Percentiles rank a stretch among this genome's conserved stretches.
These are phyloP conservation scores for Tausonia pullulans DNA, from an alignment of 1,284 basidiomycete species.

Conservation along the genomic window DNA sequence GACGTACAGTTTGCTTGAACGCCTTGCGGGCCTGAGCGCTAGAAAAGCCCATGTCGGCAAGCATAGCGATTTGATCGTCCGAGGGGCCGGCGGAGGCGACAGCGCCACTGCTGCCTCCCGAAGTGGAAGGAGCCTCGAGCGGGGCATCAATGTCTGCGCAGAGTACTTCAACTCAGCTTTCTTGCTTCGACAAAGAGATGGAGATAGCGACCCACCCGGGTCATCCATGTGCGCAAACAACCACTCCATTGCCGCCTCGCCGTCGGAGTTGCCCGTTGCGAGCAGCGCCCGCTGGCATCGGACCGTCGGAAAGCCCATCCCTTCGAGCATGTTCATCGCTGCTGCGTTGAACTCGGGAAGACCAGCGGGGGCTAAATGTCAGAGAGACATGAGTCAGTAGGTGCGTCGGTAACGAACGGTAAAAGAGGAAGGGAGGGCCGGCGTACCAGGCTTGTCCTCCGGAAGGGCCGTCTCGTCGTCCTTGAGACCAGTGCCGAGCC, in stretches of 20 bases:
- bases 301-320: constrained; percentile 75
- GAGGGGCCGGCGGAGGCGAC: constrained; percentile 44
- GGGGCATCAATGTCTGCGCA: constrained; percentile 71
- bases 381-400: not conserved
- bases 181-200: not conserved
- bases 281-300: constrained; percentile 80
- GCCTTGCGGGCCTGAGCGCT: constrained; percentile 75
- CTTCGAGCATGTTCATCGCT: constrained; percentile 62
- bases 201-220: constrained; percentile 45
- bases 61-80: constrained; percentile 54
- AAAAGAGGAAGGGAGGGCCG: not conserved
- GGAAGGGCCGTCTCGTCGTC: constrained; percentile 62
- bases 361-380: constrained; percentile 25
- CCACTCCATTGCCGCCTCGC: constrained; percentile 90
- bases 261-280: constrained; percentile 68
- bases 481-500: constrained; percentile 63
- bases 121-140: constrained; percentile 37
- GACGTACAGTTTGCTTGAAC: constrained; percentile 65
- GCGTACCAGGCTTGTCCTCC: constrained; percentile 35
- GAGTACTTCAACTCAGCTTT: too few species aligned
- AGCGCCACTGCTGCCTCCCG: constrained; percentile 19
- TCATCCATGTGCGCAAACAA: constrained; percentile 93
- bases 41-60: constrained; percentile 91
- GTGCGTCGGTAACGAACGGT: constrained; percentile 6
- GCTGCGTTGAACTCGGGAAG: constrained; percentile 57